Conservation (phyloP, 2,329 filamentous ascomycete genomes). For the Colletotrichum lindemuthianum region DNA sequence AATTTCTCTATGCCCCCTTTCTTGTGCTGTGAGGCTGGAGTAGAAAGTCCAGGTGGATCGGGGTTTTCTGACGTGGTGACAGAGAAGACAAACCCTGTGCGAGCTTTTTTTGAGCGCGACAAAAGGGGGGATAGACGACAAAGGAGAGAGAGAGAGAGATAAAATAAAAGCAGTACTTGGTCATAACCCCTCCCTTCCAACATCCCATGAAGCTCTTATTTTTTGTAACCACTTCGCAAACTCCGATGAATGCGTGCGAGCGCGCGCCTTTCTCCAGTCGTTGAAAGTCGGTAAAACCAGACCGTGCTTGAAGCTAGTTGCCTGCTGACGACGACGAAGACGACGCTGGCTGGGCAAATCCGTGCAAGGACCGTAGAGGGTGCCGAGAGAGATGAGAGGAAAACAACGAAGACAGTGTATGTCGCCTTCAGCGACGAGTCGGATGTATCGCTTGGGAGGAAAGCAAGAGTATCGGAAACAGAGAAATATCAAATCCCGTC, state of each 20-base stretch:
- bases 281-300: conserved; percentile 34
- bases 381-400: conserved; percentile 10
- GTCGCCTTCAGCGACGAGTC: conserved; percentile 29
- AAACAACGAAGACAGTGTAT: conserved; percentile 17
- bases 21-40: conserved; percentile 22
- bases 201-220: conserved; percentile 34
- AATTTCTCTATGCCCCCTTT: conserved; percentile 29
- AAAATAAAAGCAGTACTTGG: conserved; percentile 18
- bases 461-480: conserved; percentile 27
- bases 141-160: conserved; percentile 24
- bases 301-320: conserved; percentile 21
- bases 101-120: conserved; percentile 22
- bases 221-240: conserved; percentile 36
- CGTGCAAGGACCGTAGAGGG: conserved; percentile 30
- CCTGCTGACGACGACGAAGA: neutral
- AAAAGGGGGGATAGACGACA: conserved; percentile 27
- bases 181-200: conserved; percentile 35
- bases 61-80: conserved; percentile 16
- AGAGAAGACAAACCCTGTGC: conserved; percentile 2
- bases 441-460: conserved; percentile 14
- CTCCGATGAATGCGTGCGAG: conserved; percentile 37
- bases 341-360: conserved; percentile 1
- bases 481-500: conserved; percentile 22
- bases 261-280: conserved; percentile 35
- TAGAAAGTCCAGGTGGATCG: conserved; percentile 23